These are phyloP conservation scores for Ormosia emarginata DNA, from an alignment of 306 rosid species.

Conservation along the genomic window DNA sequence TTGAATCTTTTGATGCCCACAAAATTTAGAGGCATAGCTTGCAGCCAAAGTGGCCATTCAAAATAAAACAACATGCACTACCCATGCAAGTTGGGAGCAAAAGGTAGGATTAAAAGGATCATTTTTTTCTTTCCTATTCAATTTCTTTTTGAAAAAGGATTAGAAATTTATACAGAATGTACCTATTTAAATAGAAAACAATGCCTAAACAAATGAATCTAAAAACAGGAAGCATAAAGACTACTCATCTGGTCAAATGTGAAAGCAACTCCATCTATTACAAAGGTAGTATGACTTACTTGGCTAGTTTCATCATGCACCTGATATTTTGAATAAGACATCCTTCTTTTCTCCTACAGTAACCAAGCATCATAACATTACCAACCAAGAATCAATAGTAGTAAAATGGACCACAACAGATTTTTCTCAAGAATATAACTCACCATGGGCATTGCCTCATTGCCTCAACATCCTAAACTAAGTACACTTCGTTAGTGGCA, in stretches of 20 bases:
- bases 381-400: slow-evolving; percentile 6
- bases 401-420: neutral
- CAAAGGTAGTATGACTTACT: too few relatives aligned
- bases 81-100: slow-evolving; percentile 43
- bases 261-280: slow-evolving; percentile 61
- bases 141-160: slow-evolving; percentile 3
- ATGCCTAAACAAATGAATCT: slow-evolving; percentile 48
- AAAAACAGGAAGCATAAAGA: slow-evolving; percentile 55
- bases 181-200: slow-evolving; percentile 53
- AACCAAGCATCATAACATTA: slow-evolving; percentile 17
- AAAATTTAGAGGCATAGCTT: slow-evolving; percentile 61
- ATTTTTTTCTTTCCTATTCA: slow-evolving; percentile 31
- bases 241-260: slow-evolving; percentile 73
- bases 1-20: slow-evolving; percentile 73
- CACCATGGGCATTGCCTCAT: slow-evolving; percentile 99
- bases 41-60: slow-evolving; percentile 59
- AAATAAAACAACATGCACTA: slow-evolving; percentile 52
- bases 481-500: neutral
- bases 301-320: slow-evolving; percentile 99
- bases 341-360: slow-evolving; percentile 97
- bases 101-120: slow-evolving; percentile 26
- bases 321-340: slow-evolving; percentile 87
- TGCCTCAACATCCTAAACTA: slow-evolving; percentile 74
- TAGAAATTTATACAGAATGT: slow-evolving; percentile 38
- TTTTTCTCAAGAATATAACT: slow-evolving; percentile 29